Percentiles rank a stretch among this genome's conserved stretches.
These are phyloP conservation scores for Diaporthe humulicola DNA, from an alignment of 2,329 filamentous ascomycete species.

Conservation along the genomic window DNA sequence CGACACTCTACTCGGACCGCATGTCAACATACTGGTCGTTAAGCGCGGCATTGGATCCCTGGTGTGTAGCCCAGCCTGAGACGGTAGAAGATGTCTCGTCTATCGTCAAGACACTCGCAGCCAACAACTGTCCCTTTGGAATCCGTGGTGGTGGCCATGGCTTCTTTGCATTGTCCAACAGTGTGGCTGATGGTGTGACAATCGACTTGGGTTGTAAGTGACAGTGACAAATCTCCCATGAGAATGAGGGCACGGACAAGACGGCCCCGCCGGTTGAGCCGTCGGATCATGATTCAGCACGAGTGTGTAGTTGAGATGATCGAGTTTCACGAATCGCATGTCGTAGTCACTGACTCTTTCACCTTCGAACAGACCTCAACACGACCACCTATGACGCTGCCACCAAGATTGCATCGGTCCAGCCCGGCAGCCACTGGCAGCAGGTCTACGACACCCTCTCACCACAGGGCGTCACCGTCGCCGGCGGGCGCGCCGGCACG, in stretches of 20 bases:
- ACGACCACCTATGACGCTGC: constrained; percentile 47
- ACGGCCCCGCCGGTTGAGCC: neutral
- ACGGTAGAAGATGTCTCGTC: constrained; percentile 51
- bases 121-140: constrained; percentile 51
- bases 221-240: neutral
- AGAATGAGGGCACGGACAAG: neutral
- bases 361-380: constrained; percentile 40
- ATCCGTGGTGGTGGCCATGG: constrained; percentile 54
- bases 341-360: neutral
- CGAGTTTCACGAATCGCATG: neutral
- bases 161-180: constrained; percentile 48
- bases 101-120: constrained; percentile 49
- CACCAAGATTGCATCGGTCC: constrained; percentile 48
- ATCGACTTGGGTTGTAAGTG: constrained; percentile 48
- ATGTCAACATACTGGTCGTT: constrained; percentile 53
- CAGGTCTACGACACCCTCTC: constrained; percentile 44
- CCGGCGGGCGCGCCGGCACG: constrained; percentile 57
- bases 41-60: constrained; percentile 51
- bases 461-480: constrained; percentile 36
- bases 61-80: constrained; percentile 53
- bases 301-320: neutral
- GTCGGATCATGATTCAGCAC: neutral
- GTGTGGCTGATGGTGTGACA: constrained; percentile 50
- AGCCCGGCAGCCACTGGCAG: constrained; percentile 52
- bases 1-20: constrained; percentile 47